These are phyloP conservation scores for Mortierella claussenii DNA, from an alignment of 192 early-diverging fungal species.

Conservation along the genomic window DNA sequence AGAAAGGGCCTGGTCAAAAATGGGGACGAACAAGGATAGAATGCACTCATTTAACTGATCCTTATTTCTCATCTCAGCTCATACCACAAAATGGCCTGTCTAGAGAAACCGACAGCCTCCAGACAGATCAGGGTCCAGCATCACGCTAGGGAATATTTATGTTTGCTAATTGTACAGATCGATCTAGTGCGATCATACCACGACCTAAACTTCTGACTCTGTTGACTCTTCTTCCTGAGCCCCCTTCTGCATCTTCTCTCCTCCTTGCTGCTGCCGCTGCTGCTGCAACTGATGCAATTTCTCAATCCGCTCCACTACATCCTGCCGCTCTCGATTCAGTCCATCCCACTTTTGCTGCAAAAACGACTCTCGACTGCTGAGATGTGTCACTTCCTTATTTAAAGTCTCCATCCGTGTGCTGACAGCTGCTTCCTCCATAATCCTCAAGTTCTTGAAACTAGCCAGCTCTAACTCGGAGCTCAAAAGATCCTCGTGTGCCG, in stretches of 20 bases:
- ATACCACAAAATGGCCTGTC: too few relatives aligned
- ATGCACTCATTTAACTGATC: too few relatives aligned
- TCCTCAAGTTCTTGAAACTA: slow-evolving; percentile 68
- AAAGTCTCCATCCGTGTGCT: slow-evolving; percentile 62
- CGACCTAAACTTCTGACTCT: not conserved
- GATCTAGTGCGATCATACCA: too few relatives aligned
- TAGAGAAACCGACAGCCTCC: too few relatives aligned
- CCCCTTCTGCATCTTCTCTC: not conserved
- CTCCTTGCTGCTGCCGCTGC: slow-evolving; percentile 3
- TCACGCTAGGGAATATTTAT: too few relatives aligned
- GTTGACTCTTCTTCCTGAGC: not conserved
- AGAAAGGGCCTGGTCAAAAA: too few relatives aligned
- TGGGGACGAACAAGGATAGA: too few relatives aligned
- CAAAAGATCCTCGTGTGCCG: slow-evolving; percentile 68
- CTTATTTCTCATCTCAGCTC: too few relatives aligned
- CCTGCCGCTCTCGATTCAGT: slow-evolving; percentile 47
- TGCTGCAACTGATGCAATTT: slow-evolving; percentile 44
- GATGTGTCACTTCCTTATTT: slow-evolving; percentile 55
- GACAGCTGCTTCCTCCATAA: slow-evolving; percentile 68
- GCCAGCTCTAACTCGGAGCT: slow-evolving; percentile 66
- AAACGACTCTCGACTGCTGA: slow-evolving; percentile 51
- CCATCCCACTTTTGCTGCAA: slow-evolving; percentile 53
- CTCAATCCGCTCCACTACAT: slow-evolving; percentile 61
- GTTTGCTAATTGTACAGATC: too few relatives aligned
- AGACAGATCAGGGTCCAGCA: too few relatives aligned